Conservation (phyloP, 495 filamentous ascomycete genomes). For the Astrothelium subdiscretum region DNA sequence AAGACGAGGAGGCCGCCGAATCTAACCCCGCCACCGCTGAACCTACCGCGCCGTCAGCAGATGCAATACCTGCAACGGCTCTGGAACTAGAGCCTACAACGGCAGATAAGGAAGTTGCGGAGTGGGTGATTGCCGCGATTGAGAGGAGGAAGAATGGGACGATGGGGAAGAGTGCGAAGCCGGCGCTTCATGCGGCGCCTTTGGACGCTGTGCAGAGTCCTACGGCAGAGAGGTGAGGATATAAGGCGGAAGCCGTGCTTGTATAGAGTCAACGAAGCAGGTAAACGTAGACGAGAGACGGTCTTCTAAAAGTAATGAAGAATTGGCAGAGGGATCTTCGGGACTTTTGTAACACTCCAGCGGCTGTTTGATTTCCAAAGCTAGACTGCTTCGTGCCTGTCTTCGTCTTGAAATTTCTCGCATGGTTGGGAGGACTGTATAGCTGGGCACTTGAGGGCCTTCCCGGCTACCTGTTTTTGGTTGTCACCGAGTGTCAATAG, state of each 20-base stretch:
- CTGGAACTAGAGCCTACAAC: slow-evolving; percentile 13
- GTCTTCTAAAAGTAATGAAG: neutral
- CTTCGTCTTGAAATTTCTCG: neutral
- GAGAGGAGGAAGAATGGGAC: slow-evolving; percentile 26
- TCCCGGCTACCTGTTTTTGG: too few species aligned
- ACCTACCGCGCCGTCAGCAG: too few species aligned
- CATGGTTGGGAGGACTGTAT: too few species aligned
- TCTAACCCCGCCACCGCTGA: slow-evolving; percentile 25
- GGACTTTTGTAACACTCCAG: too few species aligned
- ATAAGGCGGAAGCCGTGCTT: neutral
- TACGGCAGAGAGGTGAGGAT: slow-evolving; percentile 7
- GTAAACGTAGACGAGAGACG: neutral
- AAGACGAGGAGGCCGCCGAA: slow-evolving; percentile 47
- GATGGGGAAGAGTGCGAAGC: slow-evolving; percentile 28
- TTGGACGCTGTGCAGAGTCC: slow-evolving; percentile 31
- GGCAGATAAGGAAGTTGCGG: slow-evolving; percentile 64
- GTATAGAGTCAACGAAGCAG: neutral
- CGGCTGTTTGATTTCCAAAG: too few species aligned
- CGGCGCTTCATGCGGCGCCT: slow-evolving; percentile 33
- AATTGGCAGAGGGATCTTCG: too few species aligned
- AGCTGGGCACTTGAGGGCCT: too few species aligned
- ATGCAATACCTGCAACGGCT: neutral
- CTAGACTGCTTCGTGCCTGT: neutral
- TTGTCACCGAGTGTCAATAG: too few species aligned
- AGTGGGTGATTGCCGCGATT: slow-evolving; percentile 65